Conservation (phyloP, 768 basidiomycete species). For the Hydnum rufescens region DNA sequence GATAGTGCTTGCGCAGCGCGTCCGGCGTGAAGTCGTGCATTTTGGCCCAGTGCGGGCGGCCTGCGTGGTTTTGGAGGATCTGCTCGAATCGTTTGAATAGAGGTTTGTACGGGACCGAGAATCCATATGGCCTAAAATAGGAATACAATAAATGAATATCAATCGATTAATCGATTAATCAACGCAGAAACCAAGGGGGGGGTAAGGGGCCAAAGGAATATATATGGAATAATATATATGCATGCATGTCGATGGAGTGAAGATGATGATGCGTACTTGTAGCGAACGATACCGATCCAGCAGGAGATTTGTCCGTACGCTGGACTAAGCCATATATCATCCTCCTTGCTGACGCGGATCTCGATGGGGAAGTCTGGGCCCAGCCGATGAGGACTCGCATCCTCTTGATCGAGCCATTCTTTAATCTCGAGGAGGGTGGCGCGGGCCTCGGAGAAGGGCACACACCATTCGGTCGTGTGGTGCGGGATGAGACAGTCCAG, state of each 20-base stretch:
- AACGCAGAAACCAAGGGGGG: not conserved
- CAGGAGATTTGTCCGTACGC: constrained; percentile 57
- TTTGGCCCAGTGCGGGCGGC: constrained; percentile 95
- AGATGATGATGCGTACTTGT: constrained; percentile 42
- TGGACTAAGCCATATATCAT: constrained; percentile 92
- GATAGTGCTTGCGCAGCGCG: constrained; percentile 48
- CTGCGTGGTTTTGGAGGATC: constrained; percentile 47
- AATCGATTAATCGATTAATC: not conserved
- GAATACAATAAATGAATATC: not conserved
- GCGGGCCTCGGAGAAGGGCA: constrained; percentile 49
- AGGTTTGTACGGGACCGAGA: constrained; percentile 59
- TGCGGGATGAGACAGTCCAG: constrained; percentile 88
- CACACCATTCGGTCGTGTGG: constrained; percentile 89
- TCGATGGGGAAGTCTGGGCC: constrained; percentile 87
- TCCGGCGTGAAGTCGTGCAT: constrained; percentile 53
- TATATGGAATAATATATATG: too few relatives aligned
- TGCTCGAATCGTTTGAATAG: constrained; percentile 60
- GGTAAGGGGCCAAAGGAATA: too few relatives aligned
- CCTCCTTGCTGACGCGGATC: constrained; percentile 67
- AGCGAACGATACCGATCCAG: constrained; percentile 98
- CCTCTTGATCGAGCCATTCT: constrained; percentile 50
- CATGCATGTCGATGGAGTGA: too few relatives aligned
- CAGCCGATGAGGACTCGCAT: constrained; percentile 45
- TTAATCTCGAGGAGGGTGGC: constrained; percentile 53
- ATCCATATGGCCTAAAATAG: constrained; percentile 53